Conservation (phyloP, 169 alveolate genomes). For the Eimeria falciformis region DNA sequence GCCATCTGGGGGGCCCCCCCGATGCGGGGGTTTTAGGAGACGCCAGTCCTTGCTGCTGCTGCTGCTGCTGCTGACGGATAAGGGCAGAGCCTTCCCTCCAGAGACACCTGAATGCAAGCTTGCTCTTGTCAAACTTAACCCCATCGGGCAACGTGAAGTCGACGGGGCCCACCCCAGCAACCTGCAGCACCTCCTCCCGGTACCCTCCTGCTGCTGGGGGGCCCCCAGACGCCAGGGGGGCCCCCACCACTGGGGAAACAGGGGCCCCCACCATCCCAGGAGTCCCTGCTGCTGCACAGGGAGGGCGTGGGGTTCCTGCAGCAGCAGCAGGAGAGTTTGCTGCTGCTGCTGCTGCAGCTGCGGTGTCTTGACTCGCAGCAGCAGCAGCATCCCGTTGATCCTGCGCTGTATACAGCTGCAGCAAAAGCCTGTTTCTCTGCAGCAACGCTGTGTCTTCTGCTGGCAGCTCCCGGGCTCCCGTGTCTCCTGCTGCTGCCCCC, state of each 20-base stretch:
- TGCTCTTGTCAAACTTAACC: constrained; percentile 74
- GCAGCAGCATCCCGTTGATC: constrained; percentile 5
- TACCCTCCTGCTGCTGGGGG: constrained; percentile 48
- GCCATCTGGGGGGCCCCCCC: constrained; percentile 45
- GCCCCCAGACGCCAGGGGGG: background rate
- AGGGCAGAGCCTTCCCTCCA: constrained; percentile 73
- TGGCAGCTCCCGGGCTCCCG: constrained; percentile 66
- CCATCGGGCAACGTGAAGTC: constrained; percentile 73
- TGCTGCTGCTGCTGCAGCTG: constrained; percentile 47
- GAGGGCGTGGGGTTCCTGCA: constrained; percentile 2
- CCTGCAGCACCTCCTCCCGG: constrained; percentile 58
- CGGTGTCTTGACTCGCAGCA: background rate
- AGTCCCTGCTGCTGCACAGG: background rate
- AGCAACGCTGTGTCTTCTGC: constrained; percentile 51
- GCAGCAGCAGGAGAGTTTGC: constrained; percentile 10
- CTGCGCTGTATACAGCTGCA: constrained; percentile 63
- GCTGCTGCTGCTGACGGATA: constrained; percentile 29
- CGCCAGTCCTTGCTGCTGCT: constrained; percentile 65
- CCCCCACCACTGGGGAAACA: background rate
- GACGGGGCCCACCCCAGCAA: constrained; percentile 69
- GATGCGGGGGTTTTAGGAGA: constrained; percentile 54
- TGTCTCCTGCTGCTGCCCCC: constrained; percentile 10
- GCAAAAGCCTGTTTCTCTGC: background rate
- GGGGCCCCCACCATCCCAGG: background rate
- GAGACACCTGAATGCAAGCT: constrained; percentile 73